phyloP scores from a whole-genome alignment of 495 filamentous ascomycete genomes.

The Acidomyces sp. region DNA sequence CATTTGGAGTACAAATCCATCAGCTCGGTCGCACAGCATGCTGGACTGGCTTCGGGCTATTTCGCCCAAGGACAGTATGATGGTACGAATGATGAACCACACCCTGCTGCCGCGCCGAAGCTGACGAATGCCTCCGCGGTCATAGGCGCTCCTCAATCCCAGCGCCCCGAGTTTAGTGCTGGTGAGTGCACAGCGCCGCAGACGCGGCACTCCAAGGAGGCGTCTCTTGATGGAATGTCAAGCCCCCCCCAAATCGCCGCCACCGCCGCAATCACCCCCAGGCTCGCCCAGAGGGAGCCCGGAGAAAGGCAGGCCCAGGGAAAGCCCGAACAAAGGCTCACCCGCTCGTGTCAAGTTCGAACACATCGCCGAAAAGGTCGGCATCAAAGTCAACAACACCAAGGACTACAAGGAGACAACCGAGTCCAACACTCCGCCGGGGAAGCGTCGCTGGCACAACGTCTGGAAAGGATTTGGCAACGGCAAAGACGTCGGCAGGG shows the following conservation, averaged over 20 bases:
- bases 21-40: conserved; percentile 8
- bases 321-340: conserved; percentile 11
- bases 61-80: conserved; percentile 4
- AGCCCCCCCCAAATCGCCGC: conserved; percentile 4
- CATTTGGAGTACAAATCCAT: conserved; percentile 13
- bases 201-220: conserved; percentile 9
- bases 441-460: conserved; percentile 8
- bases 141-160: conserved; percentile 2
- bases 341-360: conserved; percentile 27
- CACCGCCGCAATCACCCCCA: conserved; percentile 1
- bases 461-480: conserved; percentile 7
- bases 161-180: no score
- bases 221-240: conserved; percentile 6
- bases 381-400: conserved; percentile 8
- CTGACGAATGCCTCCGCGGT: background rate
- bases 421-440: conserved; percentile 1
- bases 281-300: background rate
- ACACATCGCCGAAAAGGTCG: conserved; percentile 25
- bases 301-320: background rate
- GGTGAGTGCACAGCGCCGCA: no score
- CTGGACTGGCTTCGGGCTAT: conserved; percentile 6
- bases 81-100: background rate
- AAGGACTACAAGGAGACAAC: background rate
- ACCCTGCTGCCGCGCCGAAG: background rate
- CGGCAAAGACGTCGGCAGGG: conserved; percentile 5